Evolutionary conservation across 2,329 filamentous ascomycete species (phyloP).

Genomic region (Botrytis fabae): DNA sequence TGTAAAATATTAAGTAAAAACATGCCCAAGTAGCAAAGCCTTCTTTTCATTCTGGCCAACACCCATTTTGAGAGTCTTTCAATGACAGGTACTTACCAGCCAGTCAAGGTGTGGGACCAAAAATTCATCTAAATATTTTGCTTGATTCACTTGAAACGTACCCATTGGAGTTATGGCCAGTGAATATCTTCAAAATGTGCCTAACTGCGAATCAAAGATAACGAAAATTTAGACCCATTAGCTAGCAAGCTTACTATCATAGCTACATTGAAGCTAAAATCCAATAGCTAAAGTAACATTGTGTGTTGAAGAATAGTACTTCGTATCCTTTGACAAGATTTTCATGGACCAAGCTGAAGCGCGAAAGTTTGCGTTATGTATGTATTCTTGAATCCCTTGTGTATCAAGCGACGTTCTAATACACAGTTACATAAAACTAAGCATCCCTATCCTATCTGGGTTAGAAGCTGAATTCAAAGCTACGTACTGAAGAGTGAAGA

Average conservation of each 20-base stretch:
- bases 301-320: background rate
- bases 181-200: background rate
- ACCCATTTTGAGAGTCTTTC: background rate
- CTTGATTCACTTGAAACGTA: background rate
- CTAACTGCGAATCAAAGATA: background rate
- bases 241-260: background rate
- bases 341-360: background rate
- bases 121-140: rapidly evolving
- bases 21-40: rapidly evolving
- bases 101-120: too few species aligned
- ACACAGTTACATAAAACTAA: too few species aligned
- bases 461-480: background rate
- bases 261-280: background rate
- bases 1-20: background rate
- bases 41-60: background rate
- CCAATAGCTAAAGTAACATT: background rate
- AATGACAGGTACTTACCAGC: background rate
- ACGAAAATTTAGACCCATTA: background rate
- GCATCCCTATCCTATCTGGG: background rate
- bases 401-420: background rate
- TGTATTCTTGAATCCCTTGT: background rate
- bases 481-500: too few species aligned
- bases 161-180: background rate
- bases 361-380: background rate
- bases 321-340: too few species aligned